Base-by-base conservation (phyloP, 2,329 filamentous ascomycete species). In the Aaosphaeria pasadenensis region DNA sequence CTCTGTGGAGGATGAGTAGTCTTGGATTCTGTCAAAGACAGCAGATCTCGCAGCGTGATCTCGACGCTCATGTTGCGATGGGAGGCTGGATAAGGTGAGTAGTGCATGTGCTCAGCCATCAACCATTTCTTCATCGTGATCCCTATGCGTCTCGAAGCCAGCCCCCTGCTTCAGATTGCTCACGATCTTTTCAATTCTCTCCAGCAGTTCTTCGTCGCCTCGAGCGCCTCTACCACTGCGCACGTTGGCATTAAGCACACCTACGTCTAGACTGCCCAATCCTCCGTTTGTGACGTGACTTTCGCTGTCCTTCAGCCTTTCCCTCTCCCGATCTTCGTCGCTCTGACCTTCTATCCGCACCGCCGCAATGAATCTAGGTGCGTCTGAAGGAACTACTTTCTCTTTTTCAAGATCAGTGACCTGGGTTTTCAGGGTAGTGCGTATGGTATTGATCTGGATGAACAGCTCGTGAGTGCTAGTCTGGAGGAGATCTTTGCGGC, bases 191-290 rank as follows among this genome's bases (percentile, higher is more conserved):
- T 76, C 80, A 38, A 82, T 79, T 55, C 81, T 79, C 32, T 76
- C 78, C 83, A 92, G 87, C 40, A 95, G 73, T 71, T 96, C 89
- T 2, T 82, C 82, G 64, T 95, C 90, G 78, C 92, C 94, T 54
- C 89, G 87, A 60, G 85, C 82, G 48, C 89, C 89, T 53, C 86
- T 86, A 48, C 89, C 89, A 53, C 86, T 86, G 54, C 88, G 87
- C 52, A 88, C 89, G 48, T 89, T 81, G 60, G 89, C 91, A 66
- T 96, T 97, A 59, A 97, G 72, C 83, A 88, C 92, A 31, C 91
- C 91, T 11, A 95, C 86, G 64, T 96, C 91, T 45, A 96, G 76
- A 74, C 71, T 67, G 6, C 76, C 76, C 40, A 78, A 56, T 6
- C 76, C 76, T 9, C 72, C 73, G 55, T 77, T 77, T 45, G 65